These are phyloP conservation scores for Reutealis trisperma DNA, from an alignment of 345 rosid genomes.

Conservation along the genomic window DNA sequence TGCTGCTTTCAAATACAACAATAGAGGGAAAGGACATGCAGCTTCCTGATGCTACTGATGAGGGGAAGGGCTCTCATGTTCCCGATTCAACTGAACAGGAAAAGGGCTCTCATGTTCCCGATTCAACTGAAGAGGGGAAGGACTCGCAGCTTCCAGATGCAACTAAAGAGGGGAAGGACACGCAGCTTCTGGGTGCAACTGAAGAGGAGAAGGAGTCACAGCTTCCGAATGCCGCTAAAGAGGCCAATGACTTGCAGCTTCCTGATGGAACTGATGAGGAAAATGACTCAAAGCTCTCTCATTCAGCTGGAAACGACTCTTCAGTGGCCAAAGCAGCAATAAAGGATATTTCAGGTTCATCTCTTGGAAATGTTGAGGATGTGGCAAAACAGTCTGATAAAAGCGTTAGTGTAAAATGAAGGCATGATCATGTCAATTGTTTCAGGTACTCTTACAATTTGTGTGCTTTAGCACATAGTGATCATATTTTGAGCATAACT, in stretches of 20 bases:
- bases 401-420: slow-evolving; percentile 21
- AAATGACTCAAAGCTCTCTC: slow-evolving; percentile 12
- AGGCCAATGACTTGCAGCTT: slow-evolving; percentile 4
- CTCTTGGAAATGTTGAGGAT: slow-evolving; percentile 25
- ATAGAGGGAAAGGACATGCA: not conserved
- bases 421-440: slow-evolving; percentile 19
- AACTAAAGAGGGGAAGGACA: slow-evolving; percentile 2
- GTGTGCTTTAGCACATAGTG: not conserved
- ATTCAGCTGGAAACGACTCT: slow-evolving; percentile 20
- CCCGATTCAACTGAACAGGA: slow-evolving; percentile 8
- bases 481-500: not conserved
- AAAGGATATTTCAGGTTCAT: slow-evolving; percentile 21
- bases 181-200: not conserved
- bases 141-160: not conserved
- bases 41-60: slow-evolving; percentile 3
- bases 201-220: slow-evolving; percentile 4
- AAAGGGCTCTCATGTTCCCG: not conserved
- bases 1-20: not conserved
- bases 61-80: not conserved
- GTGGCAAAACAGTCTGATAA: slow-evolving; percentile 24
- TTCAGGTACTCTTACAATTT: slow-evolving; percentile 9
- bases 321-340: slow-evolving; percentile 24
- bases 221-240: slow-evolving; percentile 7
- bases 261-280: slow-evolving; percentile 8
- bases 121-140: slow-evolving; percentile 3